Evolutionary conservation across 345 rosid species (phyloP), one percentile per base, ranked within the genome.

Genomic region (Schrenkiella parvula): DNA sequence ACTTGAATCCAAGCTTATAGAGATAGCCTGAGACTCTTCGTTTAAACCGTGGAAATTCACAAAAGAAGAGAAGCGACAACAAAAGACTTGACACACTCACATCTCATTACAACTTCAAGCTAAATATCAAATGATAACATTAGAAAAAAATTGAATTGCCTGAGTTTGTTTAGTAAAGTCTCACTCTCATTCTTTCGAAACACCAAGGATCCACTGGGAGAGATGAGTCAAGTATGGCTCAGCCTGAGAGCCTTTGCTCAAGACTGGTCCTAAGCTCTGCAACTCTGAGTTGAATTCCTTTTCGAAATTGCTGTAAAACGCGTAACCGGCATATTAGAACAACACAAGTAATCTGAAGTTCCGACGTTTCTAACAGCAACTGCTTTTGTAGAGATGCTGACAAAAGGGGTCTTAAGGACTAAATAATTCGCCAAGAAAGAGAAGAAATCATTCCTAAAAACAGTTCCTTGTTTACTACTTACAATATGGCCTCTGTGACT

Each of bases 151-250:
- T 4, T 64, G 56, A 54, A 54, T 32, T 64, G 44, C 42, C 50
- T 5, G 43, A 38, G 67, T 51, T 41, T 67, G 14, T 29, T 59
- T 10, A 67, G 46, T 31, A 5, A 64, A 58, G 64, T 57, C 55
- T 32, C 72, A 31, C n/a, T 32, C 59, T 70, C 68, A 77, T 64
- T 75, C 93, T 54, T 80, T 84, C 17, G 90, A 80, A 65, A 80
- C 84, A 12, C 97, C 96, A 34, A 95, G 93, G 77, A 95, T 84
- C 88, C 87, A 89, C 78, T 89, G 96, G 38, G 98, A 91, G 72
- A 95, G 98, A 85, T 91, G 99, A 66, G 93, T 89, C 83, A 91
- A 80, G 83, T 95, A 84, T 10, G 99, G 99, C 72, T 95, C 96
- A 51, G 90, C 91, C 77, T 88, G 98, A 34, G 98, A 87, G 75